Evolutionary conservation across 306 rosid species (phyloP), one percentile per base, ranked within the genome.

Genomic region (Mimosa pudica): DNA sequence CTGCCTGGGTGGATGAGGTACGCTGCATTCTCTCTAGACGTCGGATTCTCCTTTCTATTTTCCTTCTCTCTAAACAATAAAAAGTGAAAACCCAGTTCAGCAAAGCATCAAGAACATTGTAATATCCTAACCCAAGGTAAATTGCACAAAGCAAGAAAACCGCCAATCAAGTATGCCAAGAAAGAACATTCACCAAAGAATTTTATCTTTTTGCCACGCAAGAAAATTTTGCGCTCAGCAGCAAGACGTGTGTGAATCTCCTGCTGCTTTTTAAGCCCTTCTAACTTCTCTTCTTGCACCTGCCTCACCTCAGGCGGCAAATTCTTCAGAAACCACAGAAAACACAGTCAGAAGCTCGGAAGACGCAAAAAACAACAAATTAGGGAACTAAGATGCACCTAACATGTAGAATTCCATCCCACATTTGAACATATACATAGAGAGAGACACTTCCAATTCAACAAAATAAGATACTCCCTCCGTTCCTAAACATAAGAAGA

Each of bases 21-120:
- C 98, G 97, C 36, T 93, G 98, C 67, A 89, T 89, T 76, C 87
- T 93, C 87, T 95, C 98, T 44, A 90, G 86, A 41, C 99, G 96
- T 81, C 99, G 87, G 42, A 93, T 85, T 80, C 98, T 88, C 72
- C 99, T 87, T 86, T 95, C 99, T 67, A 93, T 83, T 80, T 95
- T 95, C 68, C 99, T 90, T 83, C 99, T 86, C 91, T 95, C 98
- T 91, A 75, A 51, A 81, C 36, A 80, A 75, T 58, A 79, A 46
- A 49, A 46, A 76, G 13, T 16, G 44, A 78, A 51, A 46, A 74
- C 12, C 33, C 41, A 75, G 33, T 81, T 69, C 49, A 58, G 82
- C 9, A 44, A 55, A 48, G 68, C 54, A 74, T 62, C 35, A 32
- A 46, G 48, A 57, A 32, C 11, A 32, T 65, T 45, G 42, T 11